A percentile compares a stretch with the other conserved stretches of the same genome.
Conservation (phyloP, 2,329 filamentous ascomycete genomes). For the Aureobasidium uvarum region DNA sequence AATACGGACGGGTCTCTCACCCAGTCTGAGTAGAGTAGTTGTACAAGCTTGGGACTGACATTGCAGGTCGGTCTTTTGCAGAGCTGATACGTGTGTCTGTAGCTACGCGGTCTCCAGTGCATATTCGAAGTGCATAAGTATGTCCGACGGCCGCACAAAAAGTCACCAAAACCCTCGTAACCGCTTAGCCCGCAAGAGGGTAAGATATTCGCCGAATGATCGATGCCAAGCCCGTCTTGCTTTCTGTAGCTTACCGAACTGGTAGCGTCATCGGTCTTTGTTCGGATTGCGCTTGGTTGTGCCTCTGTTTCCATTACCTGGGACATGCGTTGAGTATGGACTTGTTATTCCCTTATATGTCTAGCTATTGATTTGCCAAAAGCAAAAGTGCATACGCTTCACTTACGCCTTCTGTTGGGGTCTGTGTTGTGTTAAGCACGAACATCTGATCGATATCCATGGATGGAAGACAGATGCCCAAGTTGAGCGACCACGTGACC, state of each 20-base stretch:
- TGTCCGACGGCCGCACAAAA: neutral
- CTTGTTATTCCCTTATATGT: neutral
- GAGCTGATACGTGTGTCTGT: neutral
- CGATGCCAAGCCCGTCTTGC: neutral
- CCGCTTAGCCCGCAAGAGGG: neutral
- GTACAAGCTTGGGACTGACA: neutral
- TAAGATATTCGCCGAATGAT: neutral
- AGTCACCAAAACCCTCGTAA: neutral
- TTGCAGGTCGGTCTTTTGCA: neutral
- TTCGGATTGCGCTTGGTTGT: neutral
- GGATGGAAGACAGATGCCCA: neutral
- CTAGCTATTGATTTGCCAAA: neutral
- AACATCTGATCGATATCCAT: neutral
- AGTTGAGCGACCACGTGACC: neutral
- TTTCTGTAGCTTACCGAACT: neutral
- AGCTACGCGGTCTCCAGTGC: neutral
- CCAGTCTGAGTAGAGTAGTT: neutral
- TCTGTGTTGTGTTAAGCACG: neutral
- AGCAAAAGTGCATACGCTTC: neutral
- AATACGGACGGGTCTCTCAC: neutral
- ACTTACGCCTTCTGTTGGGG: neutral
- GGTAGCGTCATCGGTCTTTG: slow-evolving; percentile 14
- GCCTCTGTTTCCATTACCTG: neutral
- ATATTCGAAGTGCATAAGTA: neutral
- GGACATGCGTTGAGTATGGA: neutral